phyloP scores from a whole-genome alignment of 2,329 filamentous ascomycete genomes.

The Juglanconis oblonga region DNA sequence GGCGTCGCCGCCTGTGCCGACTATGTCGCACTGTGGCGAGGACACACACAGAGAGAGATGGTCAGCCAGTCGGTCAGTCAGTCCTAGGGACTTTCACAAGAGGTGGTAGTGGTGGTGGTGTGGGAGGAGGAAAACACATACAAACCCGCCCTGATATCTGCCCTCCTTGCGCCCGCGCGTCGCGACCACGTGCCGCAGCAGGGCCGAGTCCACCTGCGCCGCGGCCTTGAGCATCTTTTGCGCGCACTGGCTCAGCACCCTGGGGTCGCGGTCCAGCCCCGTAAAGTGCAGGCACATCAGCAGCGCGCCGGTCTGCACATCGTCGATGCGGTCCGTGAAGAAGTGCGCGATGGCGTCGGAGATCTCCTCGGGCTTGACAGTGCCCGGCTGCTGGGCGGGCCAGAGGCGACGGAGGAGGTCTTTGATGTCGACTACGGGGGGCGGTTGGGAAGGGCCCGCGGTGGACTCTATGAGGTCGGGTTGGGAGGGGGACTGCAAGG shows the following conservation, averaged over 20 bases:
- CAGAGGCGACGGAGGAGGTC: conserved; percentile 71
- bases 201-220: conserved; percentile 63
- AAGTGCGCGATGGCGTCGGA: conserved; percentile 86
- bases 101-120: not conserved
- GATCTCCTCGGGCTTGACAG: conserved; percentile 75
- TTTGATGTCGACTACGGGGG: conserved; percentile 56
- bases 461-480: conserved; percentile 11
- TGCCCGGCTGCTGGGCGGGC: conserved; percentile 43
- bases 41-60: not conserved
- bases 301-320: conserved; percentile 81
- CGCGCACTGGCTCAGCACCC: conserved; percentile 84
- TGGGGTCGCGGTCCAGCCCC: conserved; percentile 75
- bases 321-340: conserved; percentile 86
- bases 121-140: conserved; percentile 43
- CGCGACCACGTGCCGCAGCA: conserved; percentile 60
- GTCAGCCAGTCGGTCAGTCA: not conserved
- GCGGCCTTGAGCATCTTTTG: conserved; percentile 80
- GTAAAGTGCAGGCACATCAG: conserved; percentile 92
- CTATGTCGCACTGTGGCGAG: conserved; percentile 73
- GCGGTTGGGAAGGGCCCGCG: conserved; percentile 10
- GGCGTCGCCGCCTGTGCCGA: conserved; percentile 92
- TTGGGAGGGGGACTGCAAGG: conserved; percentile 7
- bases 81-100: not conserved
- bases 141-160: conserved; percentile 76
- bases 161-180: conserved; percentile 64